These are phyloP conservation scores for Fusarium sp. DNA, from an alignment of 2,329 filamentous ascomycete species.

Conservation along the genomic window DNA sequence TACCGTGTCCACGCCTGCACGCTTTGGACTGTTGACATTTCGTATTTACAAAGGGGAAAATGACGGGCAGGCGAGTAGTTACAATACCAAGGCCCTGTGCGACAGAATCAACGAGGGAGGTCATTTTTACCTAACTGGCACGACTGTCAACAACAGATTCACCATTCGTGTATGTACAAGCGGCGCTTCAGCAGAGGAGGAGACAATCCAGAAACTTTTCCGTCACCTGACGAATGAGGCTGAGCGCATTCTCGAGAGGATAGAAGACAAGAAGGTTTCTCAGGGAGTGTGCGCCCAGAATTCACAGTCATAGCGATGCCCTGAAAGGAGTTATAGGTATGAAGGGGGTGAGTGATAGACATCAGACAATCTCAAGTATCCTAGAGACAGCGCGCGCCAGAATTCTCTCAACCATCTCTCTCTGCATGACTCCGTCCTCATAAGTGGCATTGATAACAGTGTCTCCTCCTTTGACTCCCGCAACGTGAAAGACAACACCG, in stretches of 20 bases:
- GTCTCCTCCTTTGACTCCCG: conserved; percentile 11
- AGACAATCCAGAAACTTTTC: too few species aligned
- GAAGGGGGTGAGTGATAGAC: too few species aligned
- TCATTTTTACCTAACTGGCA: conserved; percentile 85
- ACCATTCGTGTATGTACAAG: conserved; percentile 85
- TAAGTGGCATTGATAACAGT: conserved; percentile 29
- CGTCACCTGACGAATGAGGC: too few species aligned
- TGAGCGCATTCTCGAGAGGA: too few species aligned
- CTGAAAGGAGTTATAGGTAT: background rate
- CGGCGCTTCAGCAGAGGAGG: conserved; percentile 1
- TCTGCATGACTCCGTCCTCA: conserved; percentile 8
- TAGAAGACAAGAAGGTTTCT: too few species aligned
- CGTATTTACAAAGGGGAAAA: conserved; percentile 59
- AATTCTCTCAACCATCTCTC: background rate
- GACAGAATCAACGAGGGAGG: conserved; percentile 78
- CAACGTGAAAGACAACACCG: conserved; percentile 21
- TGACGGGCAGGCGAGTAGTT: conserved; percentile 67
- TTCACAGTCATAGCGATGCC: too few species aligned
- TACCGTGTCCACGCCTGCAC: conserved; percentile 76
- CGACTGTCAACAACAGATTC: conserved; percentile 76
- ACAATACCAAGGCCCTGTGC: conserved; percentile 78
- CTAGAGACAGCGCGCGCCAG: background rate
- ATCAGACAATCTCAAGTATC: background rate
- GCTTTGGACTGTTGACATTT: conserved; percentile 84
- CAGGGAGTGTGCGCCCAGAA: too few species aligned